Evolutionary conservation across 2,329 filamentous ascomycete genomes (phyloP), one percentile per base, ranked within the genome.

Genomic region (Meredithiella fracta): DNA sequence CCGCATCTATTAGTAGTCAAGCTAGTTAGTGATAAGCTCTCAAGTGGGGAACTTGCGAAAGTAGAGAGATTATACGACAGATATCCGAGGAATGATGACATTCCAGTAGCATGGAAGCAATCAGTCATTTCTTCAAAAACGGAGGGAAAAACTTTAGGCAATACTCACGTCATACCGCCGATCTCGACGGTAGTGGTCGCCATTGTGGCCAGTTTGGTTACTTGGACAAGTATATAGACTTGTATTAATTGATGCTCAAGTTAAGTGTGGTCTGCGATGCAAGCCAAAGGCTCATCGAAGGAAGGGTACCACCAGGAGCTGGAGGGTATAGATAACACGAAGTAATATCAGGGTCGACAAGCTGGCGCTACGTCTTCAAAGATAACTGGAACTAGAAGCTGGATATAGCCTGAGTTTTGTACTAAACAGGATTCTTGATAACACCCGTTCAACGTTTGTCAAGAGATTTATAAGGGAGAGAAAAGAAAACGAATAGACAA

Each of bases 171-270:
- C 81, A 85, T 98, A 62, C 92, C 92, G 62, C 85, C 88, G 42
- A 98, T 85, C 64, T 84, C 86, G 59, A 98, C 71, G 20, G 90
- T 96, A 31, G 92, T 97, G 11, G 86, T 94, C 40, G 87, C 87
- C 80, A 94, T 85, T 66, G 83, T 80, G 22, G 25, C 20, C 17
- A 59, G 76, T 71, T 37, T 52, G 29, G n/a, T 25, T 53, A 23
- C 37, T 23, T 38, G 11, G 15, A 14, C 17, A 29, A 31, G 9
- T 42, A 20, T 23, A 20, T 17, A n/a, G n/a, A 9, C 22, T 11
- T 14, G 31, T 25, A 23, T 23, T 20, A 23, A 49, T 23, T 23
- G 11, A 49, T 49, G 20, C 17, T 23, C 22, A 26, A 23, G 17
- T 15, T 15, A 7, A 15, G 6, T 15, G 6, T 42, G n/a, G 11